These are phyloP conservation scores for Elaphomyces granulatus DNA, from an alignment of 495 filamentous ascomycete genomes.

Conservation along the genomic window DNA sequence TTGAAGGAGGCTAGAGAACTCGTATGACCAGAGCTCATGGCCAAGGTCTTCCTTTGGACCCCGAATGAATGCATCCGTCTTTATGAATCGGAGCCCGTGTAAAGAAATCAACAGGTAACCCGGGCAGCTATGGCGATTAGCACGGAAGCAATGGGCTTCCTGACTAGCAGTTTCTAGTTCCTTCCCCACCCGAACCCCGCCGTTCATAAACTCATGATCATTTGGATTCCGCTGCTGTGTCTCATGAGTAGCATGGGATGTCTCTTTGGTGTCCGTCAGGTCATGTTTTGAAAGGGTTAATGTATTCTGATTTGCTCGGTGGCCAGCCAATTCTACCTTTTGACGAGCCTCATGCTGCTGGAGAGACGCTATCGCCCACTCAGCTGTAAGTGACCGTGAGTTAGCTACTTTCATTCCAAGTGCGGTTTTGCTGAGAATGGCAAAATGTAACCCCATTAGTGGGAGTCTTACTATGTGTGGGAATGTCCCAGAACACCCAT, in stretches of 20 bases:
- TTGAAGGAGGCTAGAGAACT: background rate
- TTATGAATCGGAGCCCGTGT: conserved; percentile 1
- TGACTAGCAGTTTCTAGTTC: no score
- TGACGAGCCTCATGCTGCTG: conserved; percentile 10
- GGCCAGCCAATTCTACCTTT: no score
- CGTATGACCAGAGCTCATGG: conserved; percentile 1
- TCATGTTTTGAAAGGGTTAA: no score
- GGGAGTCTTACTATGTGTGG: conserved; percentile 14
- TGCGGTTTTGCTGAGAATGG: no score
- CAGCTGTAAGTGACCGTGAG: conserved; percentile 9
- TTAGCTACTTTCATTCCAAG: background rate
- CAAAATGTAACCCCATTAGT: no score
- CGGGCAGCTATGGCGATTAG: background rate
- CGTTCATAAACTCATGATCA: background rate
- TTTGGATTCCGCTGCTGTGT: background rate
- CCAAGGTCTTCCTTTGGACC: background rate
- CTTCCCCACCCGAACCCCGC: no score
- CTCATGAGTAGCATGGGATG: conserved; percentile 1
- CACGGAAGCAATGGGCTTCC: no score
- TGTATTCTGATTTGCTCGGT: no score
- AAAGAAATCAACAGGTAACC: conserved; percentile 1
- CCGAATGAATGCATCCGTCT: background rate
- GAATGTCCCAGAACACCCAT: conserved; percentile 30
- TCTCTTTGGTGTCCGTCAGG: no score
- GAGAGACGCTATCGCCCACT: conserved; percentile 26